Percentiles rank a stretch among this genome's conserved stretches.
Conservation (phyloP, 257 asterid genomes). For the Nicotiana benthamiana region DNA sequence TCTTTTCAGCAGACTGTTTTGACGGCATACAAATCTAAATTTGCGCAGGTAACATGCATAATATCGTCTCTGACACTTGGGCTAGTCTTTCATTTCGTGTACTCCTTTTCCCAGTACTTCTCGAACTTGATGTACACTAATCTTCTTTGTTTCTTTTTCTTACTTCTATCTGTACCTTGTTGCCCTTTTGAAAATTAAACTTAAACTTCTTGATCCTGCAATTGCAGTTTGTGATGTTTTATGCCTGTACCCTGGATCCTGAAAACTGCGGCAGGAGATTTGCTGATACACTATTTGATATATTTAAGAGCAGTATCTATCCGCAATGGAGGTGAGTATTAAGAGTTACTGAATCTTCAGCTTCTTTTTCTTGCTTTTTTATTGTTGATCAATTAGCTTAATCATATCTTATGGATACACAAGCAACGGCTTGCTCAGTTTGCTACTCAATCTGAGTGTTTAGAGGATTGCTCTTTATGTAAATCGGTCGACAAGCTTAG, state of each 20-base stretch:
- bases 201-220: neutral
- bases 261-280: slow-evolving; percentile 64
- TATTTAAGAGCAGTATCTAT: slow-evolving; percentile 39
- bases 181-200: neutral
- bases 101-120: neutral
- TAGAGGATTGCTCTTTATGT: neutral
- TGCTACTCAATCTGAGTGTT: neutral
- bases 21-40: slow-evolving; percentile 82
- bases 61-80: neutral
- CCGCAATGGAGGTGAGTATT: slow-evolving; percentile 63
- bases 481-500: neutral
- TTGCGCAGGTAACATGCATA: slow-evolving; percentile 64
- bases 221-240: slow-evolving; percentile 86
- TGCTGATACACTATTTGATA: slow-evolving; percentile 35
- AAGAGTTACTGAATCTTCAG: neutral
- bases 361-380: neutral
- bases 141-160: neutral
- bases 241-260: slow-evolving; percentile 95
- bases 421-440: neutral
- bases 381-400: neutral
- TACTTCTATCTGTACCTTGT: neutral
- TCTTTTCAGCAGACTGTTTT: slow-evolving; percentile 77
- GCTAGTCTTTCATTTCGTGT: neutral
- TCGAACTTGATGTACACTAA: neutral
- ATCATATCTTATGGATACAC: neutral